Conservation (phyloP, 73 alveolate genomes). For the Effrenium voratum region DNA sequence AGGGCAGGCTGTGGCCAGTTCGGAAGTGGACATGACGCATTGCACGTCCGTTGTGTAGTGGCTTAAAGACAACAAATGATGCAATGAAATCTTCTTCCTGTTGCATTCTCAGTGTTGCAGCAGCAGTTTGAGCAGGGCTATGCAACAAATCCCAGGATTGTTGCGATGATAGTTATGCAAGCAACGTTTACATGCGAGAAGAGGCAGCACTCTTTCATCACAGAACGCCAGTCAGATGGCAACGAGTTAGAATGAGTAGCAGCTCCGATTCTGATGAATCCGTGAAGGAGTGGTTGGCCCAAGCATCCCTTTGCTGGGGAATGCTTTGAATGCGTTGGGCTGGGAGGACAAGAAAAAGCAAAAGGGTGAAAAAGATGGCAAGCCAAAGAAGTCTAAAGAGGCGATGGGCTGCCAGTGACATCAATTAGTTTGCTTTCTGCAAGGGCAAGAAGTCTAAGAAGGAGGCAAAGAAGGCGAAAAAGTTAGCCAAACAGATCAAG, state of each 20-base stretch:
- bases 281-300: background rate
- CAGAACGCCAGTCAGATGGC: too few relatives aligned
- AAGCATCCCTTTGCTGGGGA: background rate
- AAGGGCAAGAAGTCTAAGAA: constrained; percentile 47
- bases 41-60: background rate
- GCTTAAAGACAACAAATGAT: background rate
- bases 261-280: constrained; percentile 16
- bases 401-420: background rate
- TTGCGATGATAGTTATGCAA: too few relatives aligned
- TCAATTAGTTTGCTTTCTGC: background rate
- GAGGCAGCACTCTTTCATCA: too few relatives aligned
- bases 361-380: background rate
- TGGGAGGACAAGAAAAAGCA: background rate
- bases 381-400: constrained; percentile 4
- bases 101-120: too few relatives aligned
- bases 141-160: background rate
- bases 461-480: constrained; percentile 58
- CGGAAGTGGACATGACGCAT: background rate
- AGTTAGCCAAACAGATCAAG: constrained; percentile 63
- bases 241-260: constrained; percentile 22
- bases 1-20: background rate
- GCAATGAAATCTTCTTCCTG: too few relatives aligned
- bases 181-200: too few relatives aligned
- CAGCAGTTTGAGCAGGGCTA: background rate
- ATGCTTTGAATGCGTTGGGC: background rate